Conservation (phyloP, 176 grass and related monocot species). For the Avena atlantica region DNA sequence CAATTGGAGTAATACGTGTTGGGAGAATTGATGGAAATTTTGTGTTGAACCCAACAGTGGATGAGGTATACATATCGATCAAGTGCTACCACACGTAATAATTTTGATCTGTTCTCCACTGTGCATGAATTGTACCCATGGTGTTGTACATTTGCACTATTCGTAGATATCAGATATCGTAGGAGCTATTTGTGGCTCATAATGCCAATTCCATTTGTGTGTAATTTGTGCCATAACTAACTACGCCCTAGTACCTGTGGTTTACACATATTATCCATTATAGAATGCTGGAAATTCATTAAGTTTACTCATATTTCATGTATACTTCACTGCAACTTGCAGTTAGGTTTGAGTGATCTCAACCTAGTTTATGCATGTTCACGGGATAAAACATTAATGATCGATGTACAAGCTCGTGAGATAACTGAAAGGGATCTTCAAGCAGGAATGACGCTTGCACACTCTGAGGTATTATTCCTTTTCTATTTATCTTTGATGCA, state of each 20-base stretch:
- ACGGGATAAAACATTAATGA: slow-evolving; percentile 93
- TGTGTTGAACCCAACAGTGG: slow-evolving; percentile 87
- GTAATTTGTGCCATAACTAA: slow-evolving; percentile 1
- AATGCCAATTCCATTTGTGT: background rate
- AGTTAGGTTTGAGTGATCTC: slow-evolving; percentile 94
- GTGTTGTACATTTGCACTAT: slow-evolving; percentile 7
- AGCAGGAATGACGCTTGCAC: slow-evolving; percentile 87
- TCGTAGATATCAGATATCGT: slow-evolving; percentile 16
- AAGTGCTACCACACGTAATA: slow-evolving; percentile 14
- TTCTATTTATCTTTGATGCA: slow-evolving; percentile 24
- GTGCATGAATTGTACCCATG: slow-evolving; percentile 9
- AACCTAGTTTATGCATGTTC: slow-evolving; percentile 98
- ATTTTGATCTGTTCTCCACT: slow-evolving; percentile 2
- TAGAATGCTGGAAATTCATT: slow-evolving; percentile 14
- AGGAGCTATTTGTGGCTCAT: slow-evolving; percentile 8
- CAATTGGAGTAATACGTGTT: slow-evolving; percentile 89
- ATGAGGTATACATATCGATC: slow-evolving; percentile 66
- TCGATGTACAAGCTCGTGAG: slow-evolving; percentile 97
- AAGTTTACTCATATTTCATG: slow-evolving; percentile 24
- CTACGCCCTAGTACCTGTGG: background rate
- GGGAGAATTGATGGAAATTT: slow-evolving; percentile 93
- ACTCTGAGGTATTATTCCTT: slow-evolving; percentile 71
- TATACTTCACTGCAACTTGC: slow-evolving; percentile 37
- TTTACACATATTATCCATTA: slow-evolving; percentile 8
- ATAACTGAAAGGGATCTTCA: slow-evolving; percentile 96